Percentiles rank a stretch among this genome's conserved stretches.
These are phyloP conservation scores for Vachellia collinsii DNA, from an alignment of 306 rosid genomes.

Conservation along the genomic window DNA sequence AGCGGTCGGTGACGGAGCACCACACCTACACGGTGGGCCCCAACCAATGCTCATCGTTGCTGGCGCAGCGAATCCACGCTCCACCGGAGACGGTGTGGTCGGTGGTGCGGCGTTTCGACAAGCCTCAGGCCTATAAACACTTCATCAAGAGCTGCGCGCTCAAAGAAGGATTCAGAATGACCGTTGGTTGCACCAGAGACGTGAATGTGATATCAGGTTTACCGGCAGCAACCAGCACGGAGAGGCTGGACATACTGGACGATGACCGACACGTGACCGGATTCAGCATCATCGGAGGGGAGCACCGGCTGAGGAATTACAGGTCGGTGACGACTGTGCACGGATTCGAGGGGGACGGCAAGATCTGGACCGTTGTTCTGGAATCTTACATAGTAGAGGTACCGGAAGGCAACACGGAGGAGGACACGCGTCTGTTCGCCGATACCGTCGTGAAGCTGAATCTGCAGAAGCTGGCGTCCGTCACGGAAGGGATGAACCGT, in stretches of 20 bases:
- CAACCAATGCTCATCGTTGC: constrained; percentile 81
- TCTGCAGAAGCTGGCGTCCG: constrained; percentile 92
- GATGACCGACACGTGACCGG: constrained; percentile 74
- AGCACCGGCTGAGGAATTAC: constrained; percentile 82
- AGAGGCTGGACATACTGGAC: constrained; percentile 80
- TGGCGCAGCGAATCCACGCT: constrained; percentile 76
- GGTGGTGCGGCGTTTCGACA: constrained; percentile 77
- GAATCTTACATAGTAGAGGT: constrained; percentile 89
- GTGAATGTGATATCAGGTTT: constrained; percentile 92
- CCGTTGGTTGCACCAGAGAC: constrained; percentile 79
- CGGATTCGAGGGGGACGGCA: constrained; percentile 57
- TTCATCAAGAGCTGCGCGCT: constrained; percentile 87
- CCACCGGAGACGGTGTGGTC: constrained; percentile 72
- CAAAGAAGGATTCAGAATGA: constrained; percentile 54
- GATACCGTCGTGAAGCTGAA: constrained; percentile 88
- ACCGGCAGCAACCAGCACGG: constrained; percentile 90
- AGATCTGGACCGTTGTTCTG: constrained; percentile 81
- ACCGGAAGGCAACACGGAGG: constrained; percentile 91
- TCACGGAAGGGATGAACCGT: constrained; percentile 67
- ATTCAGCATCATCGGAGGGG: constrained; percentile 87
- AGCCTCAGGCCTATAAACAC: constrained; percentile 87
- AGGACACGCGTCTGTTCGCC: constrained; percentile 89
- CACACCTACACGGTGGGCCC: constrained; percentile 63
- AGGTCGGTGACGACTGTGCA: constrained; percentile 83
- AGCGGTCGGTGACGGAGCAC: constrained; percentile 51